Conservation (phyloP, 2,329 filamentous ascomycete species). For the Hirsutella minnesotensis region DNA sequence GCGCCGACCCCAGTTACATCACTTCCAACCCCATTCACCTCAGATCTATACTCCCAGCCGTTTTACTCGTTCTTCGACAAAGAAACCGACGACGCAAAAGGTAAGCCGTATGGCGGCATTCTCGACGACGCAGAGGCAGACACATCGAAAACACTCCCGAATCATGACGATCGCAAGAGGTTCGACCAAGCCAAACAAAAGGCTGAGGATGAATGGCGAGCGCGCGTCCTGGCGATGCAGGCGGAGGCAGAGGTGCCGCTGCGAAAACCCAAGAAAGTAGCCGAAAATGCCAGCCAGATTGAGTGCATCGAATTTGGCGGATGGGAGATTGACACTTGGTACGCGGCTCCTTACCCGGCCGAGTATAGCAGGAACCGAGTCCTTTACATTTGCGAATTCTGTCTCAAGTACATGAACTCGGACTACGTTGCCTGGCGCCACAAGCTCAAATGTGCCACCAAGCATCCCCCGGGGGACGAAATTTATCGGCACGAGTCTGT, state of each 20-base stretch:
- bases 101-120: slow-evolving; percentile 92
- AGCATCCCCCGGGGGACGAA: slow-evolving; percentile 93
- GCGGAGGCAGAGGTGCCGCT: slow-evolving; percentile 49
- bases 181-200: slow-evolving; percentile 86
- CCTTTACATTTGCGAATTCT: slow-evolving; percentile 99
- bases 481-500: slow-evolving; percentile 88
- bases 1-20: slow-evolving; percentile 9
- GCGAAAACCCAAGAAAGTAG: slow-evolving; percentile 60
- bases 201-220: slow-evolving; percentile 85
- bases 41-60: slow-evolving; percentile 56
- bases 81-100: slow-evolving; percentile 78
- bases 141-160: slow-evolving; percentile 77
- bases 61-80: slow-evolving; percentile 85
- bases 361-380: slow-evolving; percentile 95
- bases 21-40: slow-evolving; percentile 44
- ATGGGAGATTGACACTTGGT: slow-evolving; percentile 98
- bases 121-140: slow-evolving; percentile 81
- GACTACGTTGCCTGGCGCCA: slow-evolving; percentile 97
- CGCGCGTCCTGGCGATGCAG: slow-evolving; percentile 47
- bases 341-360: slow-evolving; percentile 93
- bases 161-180: slow-evolving; percentile 64
- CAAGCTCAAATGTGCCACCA: slow-evolving; percentile 91
- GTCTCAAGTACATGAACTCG: slow-evolving; percentile 98
- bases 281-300: slow-evolving; percentile 88
- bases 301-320: slow-evolving; percentile 98